Evolutionary conservation across 164 flowering plant genomes (phyloP).

Genomic region (Cinnamomum chago): DNA sequence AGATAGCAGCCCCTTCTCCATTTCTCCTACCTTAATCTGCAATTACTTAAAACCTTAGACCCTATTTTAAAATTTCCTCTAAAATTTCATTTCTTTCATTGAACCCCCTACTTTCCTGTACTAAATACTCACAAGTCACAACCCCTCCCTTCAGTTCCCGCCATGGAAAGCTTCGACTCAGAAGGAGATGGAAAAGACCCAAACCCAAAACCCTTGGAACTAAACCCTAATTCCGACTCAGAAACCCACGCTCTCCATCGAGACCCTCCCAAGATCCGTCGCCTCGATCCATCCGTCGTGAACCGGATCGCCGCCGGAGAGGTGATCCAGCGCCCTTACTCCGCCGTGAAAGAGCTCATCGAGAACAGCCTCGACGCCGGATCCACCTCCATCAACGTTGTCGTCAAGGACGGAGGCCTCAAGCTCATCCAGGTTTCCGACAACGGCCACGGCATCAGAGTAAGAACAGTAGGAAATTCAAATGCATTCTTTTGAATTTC

Average conservation of each 20-base stretch:
- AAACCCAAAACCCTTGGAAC: neutral
- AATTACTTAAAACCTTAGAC: too few relatives aligned
- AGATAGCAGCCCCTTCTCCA: too few relatives aligned
- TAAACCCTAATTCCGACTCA: neutral
- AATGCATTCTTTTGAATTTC: too few relatives aligned
- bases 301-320: slow-evolving; percentile 97
- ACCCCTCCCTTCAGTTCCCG: neutral
- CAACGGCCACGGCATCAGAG: slow-evolving; percentile 94
- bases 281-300: slow-evolving; percentile 74
- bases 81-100: too few relatives aligned
- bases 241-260: neutral
- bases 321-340: slow-evolving; percentile 89
- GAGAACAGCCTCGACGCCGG: slow-evolving; percentile 95
- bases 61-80: too few relatives aligned
- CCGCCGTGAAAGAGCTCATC: slow-evolving; percentile 91
- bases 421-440: slow-evolving; percentile 97
- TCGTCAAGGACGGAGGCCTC: slow-evolving; percentile 92
- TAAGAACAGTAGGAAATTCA: slow-evolving; percentile 15
- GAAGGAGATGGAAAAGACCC: neutral
- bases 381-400: slow-evolving; percentile 72
- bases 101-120: too few relatives aligned
- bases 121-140: too few relatives aligned
- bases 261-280: slow-evolving; percentile 76
- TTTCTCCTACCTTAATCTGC: too few relatives aligned
- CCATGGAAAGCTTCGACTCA: slow-evolving; percentile 1